Conservation (phyloP, 2,329 filamentous ascomycete genomes). For the Aspergillus sp. region DNA sequence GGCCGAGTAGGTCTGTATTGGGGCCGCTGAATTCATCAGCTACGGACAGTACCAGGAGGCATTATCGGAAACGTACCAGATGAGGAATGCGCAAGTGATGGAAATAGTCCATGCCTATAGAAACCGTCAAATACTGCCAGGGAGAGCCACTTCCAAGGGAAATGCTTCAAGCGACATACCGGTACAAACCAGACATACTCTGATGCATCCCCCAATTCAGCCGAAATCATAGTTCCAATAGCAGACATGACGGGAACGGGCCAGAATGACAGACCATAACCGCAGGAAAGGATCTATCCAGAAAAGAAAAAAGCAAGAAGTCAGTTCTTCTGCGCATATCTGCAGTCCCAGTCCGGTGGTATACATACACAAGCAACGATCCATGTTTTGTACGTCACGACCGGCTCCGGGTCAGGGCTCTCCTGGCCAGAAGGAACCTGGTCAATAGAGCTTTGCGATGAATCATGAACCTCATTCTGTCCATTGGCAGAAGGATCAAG, state of each 20-base stretch:
- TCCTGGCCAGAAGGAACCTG: background rate
- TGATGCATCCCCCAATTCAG: conserved; percentile 20
- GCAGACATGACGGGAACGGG: conserved; percentile 22
- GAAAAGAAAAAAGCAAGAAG: background rate
- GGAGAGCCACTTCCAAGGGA: no score
- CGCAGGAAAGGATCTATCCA: conserved; percentile 22
- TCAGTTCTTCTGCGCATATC: background rate
- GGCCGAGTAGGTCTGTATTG: conserved; percentile 43
- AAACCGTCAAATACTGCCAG: background rate
- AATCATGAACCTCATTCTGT: background rate
- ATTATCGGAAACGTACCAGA: conserved; percentile 18
- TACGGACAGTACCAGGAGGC: background rate
- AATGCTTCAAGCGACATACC: conserved; percentile 2
- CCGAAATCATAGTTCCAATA: conserved; percentile 18
- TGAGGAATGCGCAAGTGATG: conserved; percentile 36
- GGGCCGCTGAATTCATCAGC: conserved; percentile 18
- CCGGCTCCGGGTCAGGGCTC: conserved; percentile 5
- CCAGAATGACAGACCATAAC: conserved; percentile 29
- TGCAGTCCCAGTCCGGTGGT: background rate
- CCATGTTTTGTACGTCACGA: conserved; percentile 20
- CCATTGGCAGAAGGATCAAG: background rate
- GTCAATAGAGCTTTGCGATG: background rate
- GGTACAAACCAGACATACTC: conserved; percentile 25
- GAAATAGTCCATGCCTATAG: conserved; percentile 28
- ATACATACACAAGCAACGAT: conserved; percentile 15